Conservation (phyloP, 768 basidiomycete species). For the Amanita fuliginea region DNA sequence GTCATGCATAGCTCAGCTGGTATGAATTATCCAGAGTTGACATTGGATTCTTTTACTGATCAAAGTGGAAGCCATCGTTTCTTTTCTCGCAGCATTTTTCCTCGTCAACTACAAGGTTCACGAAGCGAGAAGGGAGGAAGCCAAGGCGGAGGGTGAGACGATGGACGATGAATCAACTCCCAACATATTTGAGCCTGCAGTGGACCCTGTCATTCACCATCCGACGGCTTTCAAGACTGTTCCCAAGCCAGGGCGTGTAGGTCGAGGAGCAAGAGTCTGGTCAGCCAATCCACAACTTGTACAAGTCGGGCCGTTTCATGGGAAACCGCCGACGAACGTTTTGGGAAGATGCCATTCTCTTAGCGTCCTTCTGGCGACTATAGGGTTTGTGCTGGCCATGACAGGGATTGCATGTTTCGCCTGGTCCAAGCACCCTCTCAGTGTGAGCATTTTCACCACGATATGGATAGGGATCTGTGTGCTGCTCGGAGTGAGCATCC, state of each 20-base stretch:
- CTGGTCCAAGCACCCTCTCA: constrained; percentile 35
- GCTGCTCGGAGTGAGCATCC: constrained; percentile 10
- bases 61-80: constrained; percentile 15
- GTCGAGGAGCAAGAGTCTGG: constrained; percentile 19
- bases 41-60: background rate
- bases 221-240: constrained; percentile 8
- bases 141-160: constrained; percentile 13
- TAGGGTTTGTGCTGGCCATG: constrained; percentile 41
- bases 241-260: constrained; percentile 8
- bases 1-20: constrained; percentile 43
- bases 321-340: constrained; percentile 30
- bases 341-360: constrained; percentile 38
- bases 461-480: constrained; percentile 25
- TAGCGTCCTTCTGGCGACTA: constrained; percentile 32
- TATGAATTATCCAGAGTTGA: constrained; percentile 13
- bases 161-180: background rate
- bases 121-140: constrained; percentile 36
- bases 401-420: constrained; percentile 38
- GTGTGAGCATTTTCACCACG: constrained; percentile 33
- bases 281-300: constrained; percentile 39
- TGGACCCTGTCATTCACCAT: background rate
- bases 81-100: constrained; percentile 47
- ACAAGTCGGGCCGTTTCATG: constrained; percentile 35
- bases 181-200: background rate
- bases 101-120: constrained; percentile 43